These are phyloP conservation scores for Fusarium guadeloupense DNA, from an alignment of 2,329 filamentous ascomycete genomes.

Conservation along the genomic window DNA sequence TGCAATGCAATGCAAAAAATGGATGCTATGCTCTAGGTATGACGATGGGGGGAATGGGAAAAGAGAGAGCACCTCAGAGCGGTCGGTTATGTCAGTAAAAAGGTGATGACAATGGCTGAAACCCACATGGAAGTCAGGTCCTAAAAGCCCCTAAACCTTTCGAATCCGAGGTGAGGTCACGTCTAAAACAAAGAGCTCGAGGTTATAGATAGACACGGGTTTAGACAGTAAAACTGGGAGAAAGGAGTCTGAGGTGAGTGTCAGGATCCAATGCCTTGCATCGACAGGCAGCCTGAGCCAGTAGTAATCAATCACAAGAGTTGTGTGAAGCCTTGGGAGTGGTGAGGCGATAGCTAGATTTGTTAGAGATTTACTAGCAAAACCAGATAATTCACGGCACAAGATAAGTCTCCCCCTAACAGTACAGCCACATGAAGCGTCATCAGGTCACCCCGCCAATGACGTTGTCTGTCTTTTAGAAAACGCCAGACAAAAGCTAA, in stretches of 20 bases:
- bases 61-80: conserved; percentile 30
- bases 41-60: conserved; percentile 28
- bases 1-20: conserved; percentile 5
- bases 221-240: conserved; percentile 23
- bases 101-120: conserved; percentile 31
- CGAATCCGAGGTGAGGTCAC: conserved; percentile 13
- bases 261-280: conserved; percentile 26
- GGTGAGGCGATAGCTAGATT: conserved; percentile 25
- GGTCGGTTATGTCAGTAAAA: conserved; percentile 41
- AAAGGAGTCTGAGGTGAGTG: conserved; percentile 25
- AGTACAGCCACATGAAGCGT: conserved; percentile 17
- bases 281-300: conserved; percentile 24
- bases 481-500: conserved; percentile 3
- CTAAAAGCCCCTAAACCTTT: conserved; percentile 24
- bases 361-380: conserved; percentile 1
- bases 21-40: conserved; percentile 16
- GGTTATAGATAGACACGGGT: conserved; percentile 5
- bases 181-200: conserved; percentile 32
- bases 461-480: conserved; percentile 39
- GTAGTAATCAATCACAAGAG: conserved; percentile 35
- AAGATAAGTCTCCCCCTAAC: conserved; percentile 17
- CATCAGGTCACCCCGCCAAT: conserved; percentile 45
- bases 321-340: conserved; percentile 27
- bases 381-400: rapidly evolving
- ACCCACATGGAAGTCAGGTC: conserved; percentile 34